Base-by-base conservation (phyloP, 768 basidiomycete genomes). In the Pleurotus platypus region DNA sequence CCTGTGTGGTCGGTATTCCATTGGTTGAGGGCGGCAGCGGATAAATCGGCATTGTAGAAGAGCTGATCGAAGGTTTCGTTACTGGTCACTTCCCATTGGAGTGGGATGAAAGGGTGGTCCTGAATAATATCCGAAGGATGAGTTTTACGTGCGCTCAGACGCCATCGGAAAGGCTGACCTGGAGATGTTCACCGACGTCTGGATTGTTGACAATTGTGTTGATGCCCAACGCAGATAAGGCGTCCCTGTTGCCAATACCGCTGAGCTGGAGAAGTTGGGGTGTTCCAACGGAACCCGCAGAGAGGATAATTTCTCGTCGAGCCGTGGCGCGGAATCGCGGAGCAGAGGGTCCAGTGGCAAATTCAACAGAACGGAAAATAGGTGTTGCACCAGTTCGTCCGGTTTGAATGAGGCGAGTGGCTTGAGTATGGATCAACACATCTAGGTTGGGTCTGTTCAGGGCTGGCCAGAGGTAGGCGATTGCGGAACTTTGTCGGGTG, bases 191-290 rank as follows among this genome's bases (percentile, higher is more conserved):
- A 8, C 75, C 75, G 16, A 76, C 75, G 22, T 64, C 63, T 3
- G 74, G 74, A 7, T 66, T 60, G 13, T 69, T 58, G 13, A 75
- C 67, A 22, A 75, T 61, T 12, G 65, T 66, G 5, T 72, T 64
- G 2, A 72, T 75, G 6, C 70, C 71, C 7, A 75, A 77, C 16
- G 67, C 64, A n/a, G 70, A 57, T 43, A 84, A 66, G 2, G 81
- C 73, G 58, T 80, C 78, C 49, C 58, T 61, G 3, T 81, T 80
- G 0, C 83, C 83, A 39, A 85, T 73, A 26, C 83, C 83, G 56
- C 78, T 80, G n/a, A 71, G 68, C 72, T 79, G 67, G 16, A 85
- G 66, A 12, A 83, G 68, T 45, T 79, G 75, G n/a, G 83, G 77
- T 57, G 73, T 78, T 27, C 30, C 30, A 24, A 75, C 61, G 1